phyloP scores from a whole-genome alignment of 345 rosid species.

The Corchorus olitorius region DNA sequence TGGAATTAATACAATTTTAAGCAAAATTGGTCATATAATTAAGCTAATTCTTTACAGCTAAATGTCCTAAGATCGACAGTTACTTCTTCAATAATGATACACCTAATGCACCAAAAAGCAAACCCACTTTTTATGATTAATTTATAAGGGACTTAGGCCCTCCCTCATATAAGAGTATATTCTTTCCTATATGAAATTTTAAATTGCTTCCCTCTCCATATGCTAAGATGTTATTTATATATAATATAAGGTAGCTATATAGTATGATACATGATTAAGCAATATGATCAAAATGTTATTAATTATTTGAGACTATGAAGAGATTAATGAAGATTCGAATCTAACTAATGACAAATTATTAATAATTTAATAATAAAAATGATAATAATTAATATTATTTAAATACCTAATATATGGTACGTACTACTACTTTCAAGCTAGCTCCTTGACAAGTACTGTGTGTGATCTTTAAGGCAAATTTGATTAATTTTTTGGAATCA shows the following conservation, averaged over 20 bases:
- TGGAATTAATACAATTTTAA: neutral
- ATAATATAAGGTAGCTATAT: too few relatives aligned
- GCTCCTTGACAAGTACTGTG: neutral
- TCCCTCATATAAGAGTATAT: neutral
- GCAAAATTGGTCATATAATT: neutral
- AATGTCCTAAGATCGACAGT: conserved; percentile 4
- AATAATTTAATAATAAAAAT: neutral
- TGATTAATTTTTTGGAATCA: neutral
- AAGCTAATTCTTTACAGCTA: conserved; percentile 9
- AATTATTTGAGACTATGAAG: too few relatives aligned
- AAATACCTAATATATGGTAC: neutral
- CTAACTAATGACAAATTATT: neutral
- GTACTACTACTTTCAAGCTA: neutral
- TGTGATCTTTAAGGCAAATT: neutral
- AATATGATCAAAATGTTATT: too few relatives aligned
- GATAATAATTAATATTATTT: neutral
- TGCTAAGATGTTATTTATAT: too few relatives aligned
- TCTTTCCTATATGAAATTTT: neutral
- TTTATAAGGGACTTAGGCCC: neutral
- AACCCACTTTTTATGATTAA: neutral
- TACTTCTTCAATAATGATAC: conserved; percentile 9
- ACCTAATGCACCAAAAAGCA: conserved; percentile 2
- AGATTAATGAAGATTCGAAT: neutral
- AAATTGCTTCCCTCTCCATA: neutral
- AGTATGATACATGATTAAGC: neutral